Conservation (phyloP, 2,329 filamentous ascomycete genomes). For the Tolypocladium sp. region DNA sequence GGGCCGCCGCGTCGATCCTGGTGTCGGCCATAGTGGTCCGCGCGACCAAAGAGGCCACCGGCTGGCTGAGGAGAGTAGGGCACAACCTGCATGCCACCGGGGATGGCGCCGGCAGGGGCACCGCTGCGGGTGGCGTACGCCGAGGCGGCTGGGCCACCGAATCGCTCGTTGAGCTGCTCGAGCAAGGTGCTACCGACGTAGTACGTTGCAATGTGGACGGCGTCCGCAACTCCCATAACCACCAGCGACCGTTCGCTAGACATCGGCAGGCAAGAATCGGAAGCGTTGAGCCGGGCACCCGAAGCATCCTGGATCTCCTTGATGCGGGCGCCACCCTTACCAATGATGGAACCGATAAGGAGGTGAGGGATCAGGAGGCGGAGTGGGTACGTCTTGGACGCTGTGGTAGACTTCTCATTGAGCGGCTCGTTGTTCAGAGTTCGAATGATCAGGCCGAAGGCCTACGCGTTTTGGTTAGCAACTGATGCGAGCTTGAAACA, state of each 20-base stretch:
- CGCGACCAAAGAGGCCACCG: slow-evolving; percentile 84
- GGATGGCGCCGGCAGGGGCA: slow-evolving; percentile 84
- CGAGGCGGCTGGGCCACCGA: slow-evolving; percentile 92
- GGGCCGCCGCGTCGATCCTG: slow-evolving; percentile 55
- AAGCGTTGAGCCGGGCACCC: slow-evolving; percentile 91
- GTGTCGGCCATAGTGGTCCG: slow-evolving; percentile 71
- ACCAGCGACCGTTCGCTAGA: slow-evolving; percentile 97
- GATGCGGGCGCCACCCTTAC: slow-evolving; percentile 91
- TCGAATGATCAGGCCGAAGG: slow-evolving; percentile 95
- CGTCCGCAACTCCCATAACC: slow-evolving; percentile 94
- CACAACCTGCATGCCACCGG: slow-evolving; percentile 98
- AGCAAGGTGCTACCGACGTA: slow-evolving; percentile 97
- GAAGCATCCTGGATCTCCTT: slow-evolving; percentile 98
- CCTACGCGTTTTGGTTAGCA: slow-evolving; percentile 41
- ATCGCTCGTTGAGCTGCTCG: slow-evolving; percentile 93
- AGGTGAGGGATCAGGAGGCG: slow-evolving; percentile 94
- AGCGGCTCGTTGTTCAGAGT: slow-evolving; percentile 96
- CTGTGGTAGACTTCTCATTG: slow-evolving; percentile 75
- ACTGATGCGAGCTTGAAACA: background rate
- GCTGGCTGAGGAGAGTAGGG: slow-evolving; percentile 92
- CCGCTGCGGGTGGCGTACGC: slow-evolving; percentile 94
- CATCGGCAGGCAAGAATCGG: slow-evolving; percentile 85
- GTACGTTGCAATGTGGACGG: slow-evolving; percentile 97
- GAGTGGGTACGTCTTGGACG: slow-evolving; percentile 95
- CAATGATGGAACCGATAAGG: slow-evolving; percentile 96